Evolutionary conservation across 2,329 filamentous ascomycete species (phyloP), one percentile per base, ranked within the genome.

Genomic region (Nothopassalora personata): DNA sequence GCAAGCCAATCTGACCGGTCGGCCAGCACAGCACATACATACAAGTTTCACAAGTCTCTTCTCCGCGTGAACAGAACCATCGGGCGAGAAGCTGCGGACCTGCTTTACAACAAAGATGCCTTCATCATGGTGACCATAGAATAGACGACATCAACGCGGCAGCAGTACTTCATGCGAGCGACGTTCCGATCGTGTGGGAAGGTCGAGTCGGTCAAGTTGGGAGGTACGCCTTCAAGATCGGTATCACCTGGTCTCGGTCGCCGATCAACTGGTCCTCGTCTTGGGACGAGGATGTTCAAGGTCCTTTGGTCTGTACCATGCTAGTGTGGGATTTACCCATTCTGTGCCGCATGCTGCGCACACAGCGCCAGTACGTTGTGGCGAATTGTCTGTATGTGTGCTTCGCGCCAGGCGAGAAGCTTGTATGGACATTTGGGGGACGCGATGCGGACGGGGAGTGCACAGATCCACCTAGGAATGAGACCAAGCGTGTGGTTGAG

Each of bases 11-110:
- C 23, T 7, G 27, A 19, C 13, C 36, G 27, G n/a, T 8, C 8
- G 9, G 1, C 15, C 11, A 31, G 19, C 48, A 51, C 48, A 18
- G 31, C 19, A 4, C 4, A 30, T 10, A 31, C 18, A 10, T 48
- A 54, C 18, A 8, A 47, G 4, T 47, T 46, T 39, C 36, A 46
- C 4, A 48, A 11, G 5, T 23, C 36, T n/a, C 13, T 54, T 6
- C 31, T 46, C 11, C 10, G 39, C 39, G 53, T 54, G 27, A 54
- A 54, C 53, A 54, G 47, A 30, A 4, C 36, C 39, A 54, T 54
- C 53, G 1, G 27, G 8, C 13, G 4, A 31, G 39, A 54, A 13
- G 53, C 53, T 4, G 11, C 5, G 15, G 13, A 33, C 11, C 33
- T 11, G 18, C 45, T 54, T 13, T 39, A 39, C 19, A 19, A 11